Evolutionary conservation across 257 asterid genomes (phyloP), one percentile per base, ranked within the genome.

Genomic region (Pogostemon cablin): DNA sequence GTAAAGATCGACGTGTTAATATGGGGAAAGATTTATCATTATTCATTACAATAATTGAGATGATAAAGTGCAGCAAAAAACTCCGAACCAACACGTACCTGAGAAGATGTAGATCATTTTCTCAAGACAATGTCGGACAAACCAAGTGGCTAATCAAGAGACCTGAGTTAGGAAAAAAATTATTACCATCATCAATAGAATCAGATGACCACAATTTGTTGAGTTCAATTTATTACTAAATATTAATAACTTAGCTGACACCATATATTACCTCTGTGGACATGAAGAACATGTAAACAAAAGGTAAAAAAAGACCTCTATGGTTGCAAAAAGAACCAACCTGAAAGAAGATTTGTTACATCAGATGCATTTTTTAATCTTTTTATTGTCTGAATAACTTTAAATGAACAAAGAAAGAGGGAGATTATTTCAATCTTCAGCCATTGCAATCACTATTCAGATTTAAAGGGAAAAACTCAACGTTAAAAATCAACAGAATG

Each of bases 301-400:
- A 47, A 54, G 73, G 73, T 54, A 37, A 61, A 65, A 74, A 49
- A 25, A 54, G 80, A 89, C 96, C 95, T 89, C 87, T 65, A 87
- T 89, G 34, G 96, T 87, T 72, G 96, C 85, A 65, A 87, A 93
- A 57, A 87, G 95, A 67, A n/a, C 95, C 90, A 89, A 83, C 92
- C 96, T 7, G 12, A 42, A 57, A n/a, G n/a, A n/a, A n/a, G n/a
- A n/a, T n/a, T n/a, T n/a, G 25, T 53, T 2, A 25, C 46, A 74
- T 84, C 59, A 82, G 83, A 68, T 64, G 46, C 55, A 58, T 25
- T 68, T 34, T 49, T 7, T 15, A 9, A 20, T 20, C 25, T 20
- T 65, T 54, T 61, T 59, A 39, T 46, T 15, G 20, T 53, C 61
- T 54, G 34, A 42, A 12, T 39, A 54, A 7, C 35, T 12, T 12